These are phyloP conservation scores for Parafenestella ontariensis DNA, from an alignment of 2,329 filamentous ascomycete genomes.

Conservation along the genomic window DNA sequence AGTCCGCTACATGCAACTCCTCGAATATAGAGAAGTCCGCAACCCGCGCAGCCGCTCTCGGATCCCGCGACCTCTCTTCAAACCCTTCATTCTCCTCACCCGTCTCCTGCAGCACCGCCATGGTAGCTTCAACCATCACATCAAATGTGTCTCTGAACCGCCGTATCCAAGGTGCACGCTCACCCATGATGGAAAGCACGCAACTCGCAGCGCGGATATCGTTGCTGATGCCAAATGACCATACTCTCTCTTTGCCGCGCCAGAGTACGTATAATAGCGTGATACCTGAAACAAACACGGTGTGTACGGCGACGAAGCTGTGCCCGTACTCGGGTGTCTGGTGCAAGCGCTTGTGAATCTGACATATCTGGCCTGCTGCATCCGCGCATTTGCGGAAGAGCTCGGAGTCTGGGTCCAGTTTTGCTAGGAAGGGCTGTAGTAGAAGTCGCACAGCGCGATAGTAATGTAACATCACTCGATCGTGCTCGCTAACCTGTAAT, in stretches of 20 bases:
- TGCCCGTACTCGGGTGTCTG: slow-evolving; percentile 52
- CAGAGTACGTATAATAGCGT: slow-evolving; percentile 51
- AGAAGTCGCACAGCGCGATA: slow-evolving; percentile 59
- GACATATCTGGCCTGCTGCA: slow-evolving; percentile 53
- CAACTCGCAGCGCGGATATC: slow-evolving; percentile 59
- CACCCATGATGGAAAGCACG: slow-evolving; percentile 59
- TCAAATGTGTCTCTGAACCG: slow-evolving; percentile 19
- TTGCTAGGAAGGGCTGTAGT: slow-evolving; percentile 59
- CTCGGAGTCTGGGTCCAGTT: slow-evolving; percentile 55
- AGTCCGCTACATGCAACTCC: slow-evolving; percentile 7
- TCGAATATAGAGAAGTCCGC: slow-evolving; percentile 15
- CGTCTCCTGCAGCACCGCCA: slow-evolving; percentile 11
- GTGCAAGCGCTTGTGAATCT: slow-evolving; percentile 53
- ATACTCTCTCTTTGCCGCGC: slow-evolving; percentile 55
- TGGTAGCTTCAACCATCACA: slow-evolving; percentile 20
- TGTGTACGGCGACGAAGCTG: slow-evolving; percentile 54
- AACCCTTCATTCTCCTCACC: neutral
- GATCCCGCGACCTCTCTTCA: neutral
- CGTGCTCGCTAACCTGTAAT: slow-evolving; percentile 48
- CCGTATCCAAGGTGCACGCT: slow-evolving; percentile 47
- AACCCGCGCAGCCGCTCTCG: neutral
- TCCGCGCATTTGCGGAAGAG: slow-evolving; percentile 55
- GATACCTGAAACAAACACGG: slow-evolving; percentile 53
- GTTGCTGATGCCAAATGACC: slow-evolving; percentile 58
- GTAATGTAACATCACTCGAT: slow-evolving; percentile 60